Conservation (phyloP, 352 stramenopile species). For the Globisporangium yorkense region DNA sequence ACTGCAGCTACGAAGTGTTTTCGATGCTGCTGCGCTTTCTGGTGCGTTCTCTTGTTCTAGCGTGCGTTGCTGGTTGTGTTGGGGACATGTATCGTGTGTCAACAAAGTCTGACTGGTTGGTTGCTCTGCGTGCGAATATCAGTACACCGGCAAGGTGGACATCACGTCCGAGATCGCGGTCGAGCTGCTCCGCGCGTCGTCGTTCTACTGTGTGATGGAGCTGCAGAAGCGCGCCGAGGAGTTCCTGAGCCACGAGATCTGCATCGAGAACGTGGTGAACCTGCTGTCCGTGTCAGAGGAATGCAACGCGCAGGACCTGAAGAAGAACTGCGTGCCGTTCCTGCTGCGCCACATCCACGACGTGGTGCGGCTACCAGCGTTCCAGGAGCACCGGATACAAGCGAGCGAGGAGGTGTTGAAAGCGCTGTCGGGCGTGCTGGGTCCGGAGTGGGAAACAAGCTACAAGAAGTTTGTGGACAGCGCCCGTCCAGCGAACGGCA, state of each 20-base stretch:
- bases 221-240: constrained; percentile 81
- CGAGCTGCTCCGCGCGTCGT: constrained; percentile 70
- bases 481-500: constrained; percentile 11
- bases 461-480: constrained; percentile 65
- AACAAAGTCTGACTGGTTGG: background rate
- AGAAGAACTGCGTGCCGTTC: constrained; percentile 84
- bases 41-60: constrained; percentile 27
- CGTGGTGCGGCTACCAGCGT: constrained; percentile 70
- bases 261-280: constrained; percentile 75
- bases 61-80: constrained; percentile 1
- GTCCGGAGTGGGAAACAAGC: constrained; percentile 66
- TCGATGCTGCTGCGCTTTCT: constrained; percentile 79
- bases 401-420: constrained; percentile 83
- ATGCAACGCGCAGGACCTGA: constrained; percentile 72
- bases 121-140: constrained; percentile 5
- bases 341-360: constrained; percentile 86
- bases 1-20: constrained; percentile 87
- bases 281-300: constrained; percentile 71
- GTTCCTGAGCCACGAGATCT: constrained; percentile 78
- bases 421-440: constrained; percentile 73
- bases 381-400: constrained; percentile 68
- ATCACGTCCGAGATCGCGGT: constrained; percentile 80
- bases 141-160: constrained; percentile 86
- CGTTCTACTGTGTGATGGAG: constrained; percentile 81
- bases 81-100: too few species aligned